Conservation (phyloP, 805 yeast species). For the Clavispora fructus region DNA sequence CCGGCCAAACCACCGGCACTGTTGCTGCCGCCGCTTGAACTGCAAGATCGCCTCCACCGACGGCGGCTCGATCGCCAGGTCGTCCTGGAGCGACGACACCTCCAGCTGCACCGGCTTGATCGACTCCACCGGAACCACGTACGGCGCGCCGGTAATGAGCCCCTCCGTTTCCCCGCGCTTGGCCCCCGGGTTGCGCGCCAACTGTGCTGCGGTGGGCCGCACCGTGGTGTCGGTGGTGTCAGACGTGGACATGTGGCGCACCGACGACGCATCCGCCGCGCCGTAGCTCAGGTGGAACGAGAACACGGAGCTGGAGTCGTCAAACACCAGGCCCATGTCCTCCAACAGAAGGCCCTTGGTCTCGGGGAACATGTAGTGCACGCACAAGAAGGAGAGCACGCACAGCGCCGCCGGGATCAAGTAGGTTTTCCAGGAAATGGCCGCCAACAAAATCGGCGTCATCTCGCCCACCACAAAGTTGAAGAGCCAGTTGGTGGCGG, state of each 20-base stretch:
- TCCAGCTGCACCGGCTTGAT: conserved; percentile 14
- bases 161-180: conserved; percentile 30
- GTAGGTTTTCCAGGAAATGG: conserved; percentile 75
- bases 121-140: conserved; percentile 5
- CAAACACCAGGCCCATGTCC: conserved; percentile 88
- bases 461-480: conserved; percentile 88
- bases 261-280: conserved; percentile 6
- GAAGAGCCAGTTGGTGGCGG: conserved; percentile 91
- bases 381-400: conserved; percentile 65
- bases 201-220: conserved; percentile 33
- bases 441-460: conserved; percentile 79
- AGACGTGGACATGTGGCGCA: neutral
- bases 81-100: conserved; percentile 10
- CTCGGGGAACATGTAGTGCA: conserved; percentile 74
- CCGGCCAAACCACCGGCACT: neutral
- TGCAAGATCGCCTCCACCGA: conserved; percentile 10
- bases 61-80: conserved; percentile 14
- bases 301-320: conserved; percentile 46
- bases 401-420: conserved; percentile 79
- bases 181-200: conserved; percentile 36
- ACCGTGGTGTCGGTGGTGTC: conserved; percentile 3
- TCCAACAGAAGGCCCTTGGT: conserved; percentile 85
- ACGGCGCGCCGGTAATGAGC: conserved; percentile 25
- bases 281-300: conserved; percentile 35
- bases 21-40: conserved; percentile 3